Percentiles rank a stretch among this genome's conserved stretches.
phyloP scores from a whole-genome alignment of 2,329 filamentous ascomycete genomes.

The Samsoniella hepiali region DNA sequence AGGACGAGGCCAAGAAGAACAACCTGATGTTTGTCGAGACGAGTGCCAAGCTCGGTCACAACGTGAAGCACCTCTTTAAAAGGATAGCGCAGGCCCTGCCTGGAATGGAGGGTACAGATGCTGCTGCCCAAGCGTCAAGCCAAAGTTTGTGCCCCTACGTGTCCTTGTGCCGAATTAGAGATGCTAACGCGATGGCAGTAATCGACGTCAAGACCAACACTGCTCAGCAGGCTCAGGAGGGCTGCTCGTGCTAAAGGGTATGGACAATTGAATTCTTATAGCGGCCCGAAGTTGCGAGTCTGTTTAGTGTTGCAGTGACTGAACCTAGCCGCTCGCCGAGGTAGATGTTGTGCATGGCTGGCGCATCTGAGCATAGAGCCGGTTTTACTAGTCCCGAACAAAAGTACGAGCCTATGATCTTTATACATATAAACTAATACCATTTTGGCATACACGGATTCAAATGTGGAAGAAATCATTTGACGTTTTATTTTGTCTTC shows the following conservation, averaged over 20 bases:
- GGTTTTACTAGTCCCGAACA: conserved; percentile 10
- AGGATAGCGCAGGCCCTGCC: conserved; percentile 97
- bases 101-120: conserved; percentile 91
- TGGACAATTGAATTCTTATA: background rate
- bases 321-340: background rate
- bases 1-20: conserved; percentile 97
- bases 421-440: conserved; percentile 18
- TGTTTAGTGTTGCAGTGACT: conserved; percentile 2
- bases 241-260: conserved; percentile 49
- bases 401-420: conserved; percentile 20
- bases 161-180: background rate
- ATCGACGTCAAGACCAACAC: conserved; percentile 88
- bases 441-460: conserved; percentile 16
- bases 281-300: background rate
- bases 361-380: conserved; percentile 16
- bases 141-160: conserved; percentile 63
- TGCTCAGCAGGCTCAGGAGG: conserved; percentile 66
- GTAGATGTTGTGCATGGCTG: conserved; percentile 9
- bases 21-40: conserved; percentile 99
- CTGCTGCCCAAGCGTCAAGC: conserved; percentile 65
- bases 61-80: conserved; percentile 96
- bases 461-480: background rate
- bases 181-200: conserved; percentile 53
- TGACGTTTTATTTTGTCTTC: background rate
- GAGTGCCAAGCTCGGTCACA: conserved; percentile 94